These are phyloP conservation scores for Chaetoscypha palmicola DNA, from an alignment of 2,329 filamentous ascomycete species.

Conservation along the genomic window DNA sequence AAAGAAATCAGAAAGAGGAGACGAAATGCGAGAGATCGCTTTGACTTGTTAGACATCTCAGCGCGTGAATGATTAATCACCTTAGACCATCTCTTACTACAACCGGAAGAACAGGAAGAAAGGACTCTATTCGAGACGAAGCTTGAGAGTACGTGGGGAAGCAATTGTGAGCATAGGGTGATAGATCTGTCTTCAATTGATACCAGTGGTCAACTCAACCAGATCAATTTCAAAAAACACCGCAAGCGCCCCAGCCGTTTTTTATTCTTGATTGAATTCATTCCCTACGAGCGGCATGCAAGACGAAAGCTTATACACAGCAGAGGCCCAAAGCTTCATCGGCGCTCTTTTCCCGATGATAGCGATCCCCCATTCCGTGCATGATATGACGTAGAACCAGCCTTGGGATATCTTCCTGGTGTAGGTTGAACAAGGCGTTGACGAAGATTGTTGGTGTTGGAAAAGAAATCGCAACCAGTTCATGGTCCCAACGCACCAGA, in stretches of 20 bases:
- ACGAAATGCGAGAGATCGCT: too few relatives aligned
- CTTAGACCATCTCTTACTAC: too few relatives aligned
- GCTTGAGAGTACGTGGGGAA: too few relatives aligned
- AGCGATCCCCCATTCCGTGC: slow-evolving; percentile 27
- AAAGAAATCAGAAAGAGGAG: too few relatives aligned
- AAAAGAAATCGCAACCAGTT: slow-evolving; percentile 24
- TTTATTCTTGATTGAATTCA: slow-evolving; percentile 26
- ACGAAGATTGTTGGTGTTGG: slow-evolving; percentile 21
- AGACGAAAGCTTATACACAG: slow-evolving; percentile 30
- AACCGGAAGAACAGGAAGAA: too few relatives aligned
- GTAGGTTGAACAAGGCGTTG: slow-evolving; percentile 31
- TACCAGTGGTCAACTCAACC: slow-evolving; percentile 7
- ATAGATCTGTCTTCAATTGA: slow-evolving; percentile 5
- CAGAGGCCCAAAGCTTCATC: slow-evolving; percentile 25
- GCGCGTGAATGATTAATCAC: too few relatives aligned
- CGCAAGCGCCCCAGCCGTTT: slow-evolving; percentile 13
- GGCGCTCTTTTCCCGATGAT: slow-evolving; percentile 26
- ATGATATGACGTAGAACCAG: slow-evolving; percentile 23
- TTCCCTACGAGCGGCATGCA: slow-evolving; percentile 30
- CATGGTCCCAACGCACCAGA: slow-evolving; percentile 16
- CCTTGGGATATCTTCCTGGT: slow-evolving; percentile 27
- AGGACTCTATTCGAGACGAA: too few relatives aligned
- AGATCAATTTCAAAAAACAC: slow-evolving; percentile 6
- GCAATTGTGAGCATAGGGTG: too few relatives aligned
- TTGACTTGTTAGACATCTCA: too few relatives aligned